Evolutionary conservation across 805 yeast species (phyloP).

Genomic region (Candida multigemmis): DNA sequence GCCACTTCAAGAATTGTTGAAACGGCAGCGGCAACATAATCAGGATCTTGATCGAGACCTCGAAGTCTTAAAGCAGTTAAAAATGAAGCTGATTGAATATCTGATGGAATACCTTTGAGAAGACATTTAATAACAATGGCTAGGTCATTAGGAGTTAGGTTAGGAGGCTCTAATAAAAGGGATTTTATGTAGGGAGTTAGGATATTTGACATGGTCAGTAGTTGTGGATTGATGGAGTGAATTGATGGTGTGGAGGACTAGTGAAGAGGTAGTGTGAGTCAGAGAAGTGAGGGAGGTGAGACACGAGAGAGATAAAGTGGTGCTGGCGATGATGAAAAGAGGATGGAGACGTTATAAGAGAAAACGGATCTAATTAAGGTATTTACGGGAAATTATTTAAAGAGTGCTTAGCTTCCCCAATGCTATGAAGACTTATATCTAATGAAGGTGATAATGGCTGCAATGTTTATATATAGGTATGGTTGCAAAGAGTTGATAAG

Average conservation of each 20-base stretch:
- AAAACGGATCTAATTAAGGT: too few relatives aligned
- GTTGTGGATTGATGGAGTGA: background rate
- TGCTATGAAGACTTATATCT: too few relatives aligned
- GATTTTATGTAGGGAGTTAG: conserved; percentile 57
- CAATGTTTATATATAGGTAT: too few relatives aligned
- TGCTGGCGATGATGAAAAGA: too few relatives aligned
- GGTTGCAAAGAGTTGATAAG: too few relatives aligned
- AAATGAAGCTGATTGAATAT: conserved; percentile 70
- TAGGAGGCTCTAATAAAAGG: conserved; percentile 51
- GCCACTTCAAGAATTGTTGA: conserved; percentile 61
- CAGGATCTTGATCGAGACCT: conserved; percentile 75
- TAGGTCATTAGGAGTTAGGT: conserved; percentile 56
- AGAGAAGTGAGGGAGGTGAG: too few relatives aligned
- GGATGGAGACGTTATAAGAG: too few relatives aligned
- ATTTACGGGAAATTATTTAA: too few relatives aligned
- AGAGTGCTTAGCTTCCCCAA: too few relatives aligned
- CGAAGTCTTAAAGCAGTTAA: conserved; percentile 66
- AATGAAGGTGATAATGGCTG: too few relatives aligned
- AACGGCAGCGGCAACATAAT: conserved; percentile 81
- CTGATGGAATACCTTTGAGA: conserved; percentile 51
- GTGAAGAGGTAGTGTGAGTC: too few relatives aligned
- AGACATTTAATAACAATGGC: conserved; percentile 52
- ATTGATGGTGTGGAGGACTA: background rate
- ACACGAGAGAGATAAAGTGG: too few relatives aligned
- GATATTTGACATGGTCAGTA: conserved; percentile 10